These are phyloP conservation scores for Tolypocladium endophyticum DNA, from an alignment of 2,329 filamentous ascomycete genomes.

Conservation along the genomic window DNA sequence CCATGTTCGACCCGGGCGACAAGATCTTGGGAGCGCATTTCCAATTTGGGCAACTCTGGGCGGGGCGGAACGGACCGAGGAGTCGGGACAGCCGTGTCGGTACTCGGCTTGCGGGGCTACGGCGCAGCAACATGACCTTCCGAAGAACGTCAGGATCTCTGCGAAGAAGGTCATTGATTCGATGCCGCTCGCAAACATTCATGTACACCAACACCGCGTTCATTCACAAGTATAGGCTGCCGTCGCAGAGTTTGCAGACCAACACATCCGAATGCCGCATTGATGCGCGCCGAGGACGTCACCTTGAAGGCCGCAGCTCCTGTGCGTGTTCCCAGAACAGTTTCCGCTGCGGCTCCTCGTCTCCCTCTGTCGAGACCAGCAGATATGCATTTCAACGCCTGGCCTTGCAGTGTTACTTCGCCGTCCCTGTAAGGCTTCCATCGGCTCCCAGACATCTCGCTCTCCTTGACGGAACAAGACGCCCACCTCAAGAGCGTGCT, in stretches of 20 bases:
- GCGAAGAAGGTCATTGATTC: too few species aligned
- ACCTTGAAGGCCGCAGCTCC: background rate
- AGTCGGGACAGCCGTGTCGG: background rate
- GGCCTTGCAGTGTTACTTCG: constrained; percentile 24
- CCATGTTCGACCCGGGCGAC: too few species aligned
- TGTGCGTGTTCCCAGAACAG: background rate
- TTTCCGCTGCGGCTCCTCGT: background rate
- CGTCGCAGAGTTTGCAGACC: background rate
- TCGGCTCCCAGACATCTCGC: too few species aligned
- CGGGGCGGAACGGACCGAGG: background rate
- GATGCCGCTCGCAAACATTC: too few species aligned
- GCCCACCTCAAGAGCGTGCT: background rate
- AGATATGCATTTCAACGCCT: constrained; percentile 12
- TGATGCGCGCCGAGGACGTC: background rate
- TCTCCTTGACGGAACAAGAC: background rate
- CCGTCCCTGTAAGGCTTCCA: too few species aligned
- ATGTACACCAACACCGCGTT: too few species aligned
- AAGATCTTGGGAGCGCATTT: background rate
- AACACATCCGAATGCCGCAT: background rate
- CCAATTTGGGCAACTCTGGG: background rate
- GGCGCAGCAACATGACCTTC: background rate
- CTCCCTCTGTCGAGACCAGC: background rate
- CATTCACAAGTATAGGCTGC: background rate
- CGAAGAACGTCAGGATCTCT: too few species aligned
- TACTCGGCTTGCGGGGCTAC: background rate